Evolutionary conservation across 768 basidiomycete genomes (phyloP).

Genomic region (Paxillus ammoniavirescens): DNA sequence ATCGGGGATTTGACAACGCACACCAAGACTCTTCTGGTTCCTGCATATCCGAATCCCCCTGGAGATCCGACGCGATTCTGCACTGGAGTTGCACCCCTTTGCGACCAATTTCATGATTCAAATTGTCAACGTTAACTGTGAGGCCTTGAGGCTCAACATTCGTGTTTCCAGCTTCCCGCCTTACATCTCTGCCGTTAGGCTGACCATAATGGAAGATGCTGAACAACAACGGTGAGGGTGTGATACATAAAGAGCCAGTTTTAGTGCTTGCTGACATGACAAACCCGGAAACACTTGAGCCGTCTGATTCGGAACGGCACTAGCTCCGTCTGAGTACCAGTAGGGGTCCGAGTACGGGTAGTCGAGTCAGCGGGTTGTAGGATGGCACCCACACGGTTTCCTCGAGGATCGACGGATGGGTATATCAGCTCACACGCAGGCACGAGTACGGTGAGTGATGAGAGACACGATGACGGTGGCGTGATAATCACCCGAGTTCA

Average conservation of each 20-base stretch:
- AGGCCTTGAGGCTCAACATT: too few relatives aligned
- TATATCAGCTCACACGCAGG: not conserved
- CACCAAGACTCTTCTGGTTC: not conserved
- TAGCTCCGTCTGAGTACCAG: too few relatives aligned
- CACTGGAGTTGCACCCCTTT: not conserved
- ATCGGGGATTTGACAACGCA: not conserved
- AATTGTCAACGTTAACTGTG: too few relatives aligned
- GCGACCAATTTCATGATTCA: too few relatives aligned
- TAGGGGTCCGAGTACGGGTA: too few relatives aligned
- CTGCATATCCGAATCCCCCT: not conserved
- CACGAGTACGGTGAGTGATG: not conserved
- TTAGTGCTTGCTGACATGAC: too few relatives aligned
- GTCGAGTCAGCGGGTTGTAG: not conserved
- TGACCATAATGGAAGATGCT: not conserved
- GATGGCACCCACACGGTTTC: not conserved
- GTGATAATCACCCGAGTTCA: not conserved
- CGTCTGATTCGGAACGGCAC: too few relatives aligned
- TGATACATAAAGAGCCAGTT: too few relatives aligned
- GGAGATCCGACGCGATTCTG: not conserved
- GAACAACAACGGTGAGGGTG: not conserved
- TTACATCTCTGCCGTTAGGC: not conserved
- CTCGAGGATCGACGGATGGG: not conserved
- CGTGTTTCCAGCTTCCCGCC: too few relatives aligned
- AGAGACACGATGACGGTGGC: not conserved
- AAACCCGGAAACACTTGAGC: too few relatives aligned